Conservation (phyloP, 208 protist species). For the Herpetomonas tarakana region DNA sequence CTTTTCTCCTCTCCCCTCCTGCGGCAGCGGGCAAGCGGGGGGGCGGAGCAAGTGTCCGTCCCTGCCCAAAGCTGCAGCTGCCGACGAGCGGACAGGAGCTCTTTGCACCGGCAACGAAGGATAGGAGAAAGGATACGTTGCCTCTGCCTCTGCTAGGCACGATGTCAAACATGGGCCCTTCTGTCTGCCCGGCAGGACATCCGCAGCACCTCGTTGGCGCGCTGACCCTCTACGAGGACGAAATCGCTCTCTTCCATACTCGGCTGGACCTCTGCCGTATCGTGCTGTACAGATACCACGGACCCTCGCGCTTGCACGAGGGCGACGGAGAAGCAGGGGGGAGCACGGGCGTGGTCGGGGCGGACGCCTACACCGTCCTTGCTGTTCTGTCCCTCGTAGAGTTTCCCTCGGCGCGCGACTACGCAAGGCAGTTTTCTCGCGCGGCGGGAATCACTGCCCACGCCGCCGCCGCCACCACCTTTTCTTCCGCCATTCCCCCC, state of each 20-base stretch:
- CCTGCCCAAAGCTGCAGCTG: background rate
- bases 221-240: background rate
- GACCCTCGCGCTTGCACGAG: too few relatives aligned
- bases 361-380: background rate
- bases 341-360: too few relatives aligned
- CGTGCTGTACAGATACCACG: background rate
- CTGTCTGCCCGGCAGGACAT: too few relatives aligned
- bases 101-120: too few relatives aligned
- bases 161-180: too few relatives aligned
- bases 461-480: too few relatives aligned
- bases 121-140: too few relatives aligned
- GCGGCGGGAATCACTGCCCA: too few relatives aligned
- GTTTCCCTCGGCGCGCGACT: background rate
- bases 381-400: background rate
- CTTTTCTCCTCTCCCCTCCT: conserved; percentile 24
- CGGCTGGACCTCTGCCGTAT: background rate
- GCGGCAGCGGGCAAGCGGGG: background rate
- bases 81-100: background rate
- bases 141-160: too few relatives aligned
- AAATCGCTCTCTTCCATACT: background rate
- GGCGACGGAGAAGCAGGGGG: too few relatives aligned
- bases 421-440: background rate
- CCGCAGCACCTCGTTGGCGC: too few relatives aligned
- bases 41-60: background rate
- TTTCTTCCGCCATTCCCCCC: conserved; percentile 3